Evolutionary conservation across 805 yeast species (phyloP).

Genomic region (Zygosaccharomyces kombuchaensis): DNA sequence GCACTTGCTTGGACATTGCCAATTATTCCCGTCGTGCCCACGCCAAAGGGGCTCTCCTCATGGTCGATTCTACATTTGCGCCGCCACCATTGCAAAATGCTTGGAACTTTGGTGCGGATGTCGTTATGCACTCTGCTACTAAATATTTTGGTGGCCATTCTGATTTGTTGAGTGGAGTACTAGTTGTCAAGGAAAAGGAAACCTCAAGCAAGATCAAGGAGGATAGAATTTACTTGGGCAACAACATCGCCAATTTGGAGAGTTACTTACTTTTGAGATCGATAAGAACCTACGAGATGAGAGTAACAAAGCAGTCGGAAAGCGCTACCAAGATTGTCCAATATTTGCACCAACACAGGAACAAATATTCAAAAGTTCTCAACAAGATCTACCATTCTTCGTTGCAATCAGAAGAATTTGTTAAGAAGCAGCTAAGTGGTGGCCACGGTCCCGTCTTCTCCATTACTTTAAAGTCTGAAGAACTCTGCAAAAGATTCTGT

Average conservation of each 20-base stretch:
- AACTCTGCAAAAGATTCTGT: conserved; percentile 61
- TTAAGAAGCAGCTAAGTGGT: conserved; percentile 59
- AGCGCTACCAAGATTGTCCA: conserved; percentile 60
- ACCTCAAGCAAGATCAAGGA: conserved; percentile 44
- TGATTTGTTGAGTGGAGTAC: conserved; percentile 77
- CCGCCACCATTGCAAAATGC: conserved; percentile 88
- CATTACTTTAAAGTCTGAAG: conserved; percentile 46
- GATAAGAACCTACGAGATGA: conserved; percentile 70
- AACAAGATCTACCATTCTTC: conserved; percentile 64
- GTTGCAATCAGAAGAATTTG: conserved; percentile 65
- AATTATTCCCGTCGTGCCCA: conserved; percentile 70
- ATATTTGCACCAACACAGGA: conserved; percentile 48
- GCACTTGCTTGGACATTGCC: conserved; percentile 57
- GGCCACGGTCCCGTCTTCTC: conserved; percentile 76
- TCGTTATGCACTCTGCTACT: conserved; percentile 90
- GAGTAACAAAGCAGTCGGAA: conserved; percentile 62
- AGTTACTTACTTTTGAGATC: conserved; percentile 71
- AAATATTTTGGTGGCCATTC: conserved; percentile 96
- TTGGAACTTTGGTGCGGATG: conserved; percentile 77
- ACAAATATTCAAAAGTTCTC: conserved; percentile 44
- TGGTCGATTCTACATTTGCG: conserved; percentile 87
- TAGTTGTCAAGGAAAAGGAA: conserved; percentile 56
- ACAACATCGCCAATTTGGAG: conserved; percentile 76
- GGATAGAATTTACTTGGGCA: conserved; percentile 72
- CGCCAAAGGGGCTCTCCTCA: conserved; percentile 63